These are phyloP conservation scores for Agaricus subrufescens DNA, from an alignment of 768 basidiomycete genomes.

Conservation along the genomic window DNA sequence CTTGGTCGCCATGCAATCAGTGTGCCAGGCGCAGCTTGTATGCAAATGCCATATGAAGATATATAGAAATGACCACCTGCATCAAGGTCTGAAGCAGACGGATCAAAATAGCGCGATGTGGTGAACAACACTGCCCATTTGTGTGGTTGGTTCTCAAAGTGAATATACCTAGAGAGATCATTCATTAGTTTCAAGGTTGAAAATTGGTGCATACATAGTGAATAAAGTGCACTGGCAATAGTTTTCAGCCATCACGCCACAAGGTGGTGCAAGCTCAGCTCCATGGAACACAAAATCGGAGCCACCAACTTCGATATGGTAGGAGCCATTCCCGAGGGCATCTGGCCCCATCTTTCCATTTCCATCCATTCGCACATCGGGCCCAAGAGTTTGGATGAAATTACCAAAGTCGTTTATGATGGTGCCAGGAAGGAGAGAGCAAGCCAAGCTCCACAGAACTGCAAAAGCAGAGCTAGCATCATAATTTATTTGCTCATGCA, in stretches of 20 bases:
- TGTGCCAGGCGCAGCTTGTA: constrained; percentile 13
- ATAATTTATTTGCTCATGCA: neutral
- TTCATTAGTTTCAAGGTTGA: too few relatives aligned
- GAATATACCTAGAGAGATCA: too few relatives aligned
- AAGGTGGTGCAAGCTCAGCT: constrained; percentile 10
- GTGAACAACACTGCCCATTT: constrained; percentile 10
- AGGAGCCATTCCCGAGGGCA: neutral
- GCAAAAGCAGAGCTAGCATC: neutral
- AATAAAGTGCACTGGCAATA: constrained; percentile 6
- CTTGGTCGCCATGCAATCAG: constrained; percentile 12
- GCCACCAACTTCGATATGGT: too few relatives aligned
- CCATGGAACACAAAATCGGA: neutral
- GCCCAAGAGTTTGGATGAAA: neutral
- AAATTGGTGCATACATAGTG: too few relatives aligned
- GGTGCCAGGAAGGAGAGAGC: neutral
- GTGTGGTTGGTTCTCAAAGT: constrained; percentile 13
- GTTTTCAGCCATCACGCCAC: constrained; percentile 9
- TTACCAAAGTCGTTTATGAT: neutral
- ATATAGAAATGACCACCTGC: constrained; percentile 15
- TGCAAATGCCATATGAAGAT: constrained; percentile 11
- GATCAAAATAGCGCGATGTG: neutral
- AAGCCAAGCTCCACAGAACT: neutral
- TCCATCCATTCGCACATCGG: neutral
- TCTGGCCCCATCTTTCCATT: neutral
- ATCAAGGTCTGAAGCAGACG: neutral